These are phyloP conservation scores for Pouteria campechiana DNA, from an alignment of 179 eudicot species.

Conservation along the genomic window DNA sequence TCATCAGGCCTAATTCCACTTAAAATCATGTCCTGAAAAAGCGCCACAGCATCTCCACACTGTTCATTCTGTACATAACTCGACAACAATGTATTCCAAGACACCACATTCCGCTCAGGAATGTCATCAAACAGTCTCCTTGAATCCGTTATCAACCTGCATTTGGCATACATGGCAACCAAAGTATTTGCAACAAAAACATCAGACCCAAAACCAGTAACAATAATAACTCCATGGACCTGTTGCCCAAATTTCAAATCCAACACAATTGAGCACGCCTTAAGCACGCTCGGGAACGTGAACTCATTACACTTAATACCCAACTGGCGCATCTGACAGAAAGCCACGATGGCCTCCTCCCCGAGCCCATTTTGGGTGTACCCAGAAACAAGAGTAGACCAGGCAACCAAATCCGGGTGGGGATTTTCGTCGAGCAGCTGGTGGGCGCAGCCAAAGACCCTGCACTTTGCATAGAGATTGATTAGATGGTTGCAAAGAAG, in stretches of 20 bases:
- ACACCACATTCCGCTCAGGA: constrained; percentile 57
- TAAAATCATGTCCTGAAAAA: constrained; percentile 68
- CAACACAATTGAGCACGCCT: constrained; percentile 56
- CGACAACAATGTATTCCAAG: constrained; percentile 83
- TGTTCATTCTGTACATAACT: constrained; percentile 48
- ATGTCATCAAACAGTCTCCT: constrained; percentile 74
- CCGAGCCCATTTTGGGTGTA: constrained; percentile 52
- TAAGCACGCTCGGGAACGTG: constrained; percentile 72
- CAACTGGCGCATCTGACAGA: constrained; percentile 45
- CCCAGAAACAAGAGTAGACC: constrained; percentile 92
- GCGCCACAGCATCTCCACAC: constrained; percentile 42
- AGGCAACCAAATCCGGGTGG: constrained; percentile 70
- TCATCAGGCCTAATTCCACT: constrained; percentile 55
- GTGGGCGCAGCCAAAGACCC: constrained; percentile 46
- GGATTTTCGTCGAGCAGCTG: constrained; percentile 68
- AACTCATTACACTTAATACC: constrained; percentile 65
- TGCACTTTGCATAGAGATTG: constrained; percentile 58
- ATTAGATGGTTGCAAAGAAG: constrained; percentile 46
- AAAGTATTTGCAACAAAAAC: constrained; percentile 68
- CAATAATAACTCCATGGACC: constrained; percentile 60
- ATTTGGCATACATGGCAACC: constrained; percentile 76
- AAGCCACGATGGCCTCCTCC: constrained; percentile 53
- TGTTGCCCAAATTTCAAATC: constrained; percentile 53
- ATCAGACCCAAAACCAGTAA: constrained; percentile 51
- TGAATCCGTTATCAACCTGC: constrained; percentile 43